phyloP scores from a whole-genome alignment of 352 stramenopile genomes.

The Aphanomyces cochlioides region DNA sequence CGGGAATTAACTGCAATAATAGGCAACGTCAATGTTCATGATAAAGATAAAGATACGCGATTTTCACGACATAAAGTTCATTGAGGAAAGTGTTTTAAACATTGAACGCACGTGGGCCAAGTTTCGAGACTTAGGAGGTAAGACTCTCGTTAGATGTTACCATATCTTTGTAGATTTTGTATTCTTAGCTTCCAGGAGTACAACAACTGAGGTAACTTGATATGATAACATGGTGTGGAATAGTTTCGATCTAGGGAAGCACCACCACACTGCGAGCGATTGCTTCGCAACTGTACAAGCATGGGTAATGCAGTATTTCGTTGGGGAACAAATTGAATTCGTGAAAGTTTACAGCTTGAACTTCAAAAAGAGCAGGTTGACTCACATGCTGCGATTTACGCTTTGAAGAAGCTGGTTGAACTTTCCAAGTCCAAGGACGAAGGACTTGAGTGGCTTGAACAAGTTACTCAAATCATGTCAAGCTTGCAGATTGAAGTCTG shows the following conservation, averaged over 20 bases:
- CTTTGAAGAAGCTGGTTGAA: constrained; percentile 22
- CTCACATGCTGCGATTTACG: background rate
- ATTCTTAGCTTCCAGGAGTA: background rate
- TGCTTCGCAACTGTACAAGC: constrained; percentile 20
- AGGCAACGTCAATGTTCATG: constrained; percentile 18
- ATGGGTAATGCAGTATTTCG: background rate
- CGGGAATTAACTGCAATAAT: background rate
- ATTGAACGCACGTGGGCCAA: background rate
- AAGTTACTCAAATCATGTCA: constrained; percentile 15
- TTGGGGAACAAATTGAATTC: background rate
- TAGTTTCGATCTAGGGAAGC: background rate
- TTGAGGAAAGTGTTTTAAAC: background rate
- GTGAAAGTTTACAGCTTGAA: constrained; percentile 22
- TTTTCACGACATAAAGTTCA: background rate
- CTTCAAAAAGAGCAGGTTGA: constrained; percentile 21
- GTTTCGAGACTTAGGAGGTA: constrained; percentile 20
- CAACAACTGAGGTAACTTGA: background rate
- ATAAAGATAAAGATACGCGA: constrained; percentile 19
- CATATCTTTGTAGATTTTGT: constrained; percentile 12
- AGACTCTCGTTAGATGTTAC: background rate
- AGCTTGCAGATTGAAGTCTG: constrained; percentile 3
- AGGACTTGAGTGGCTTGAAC: constrained; percentile 20
- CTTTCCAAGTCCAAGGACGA: constrained; percentile 25
- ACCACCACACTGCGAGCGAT: constrained; percentile 10
- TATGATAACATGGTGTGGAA: background rate